phyloP scores from a whole-genome alignment of 2,329 filamentous ascomycete genomes.

The Paraphaeosphaeria sporulosa region DNA sequence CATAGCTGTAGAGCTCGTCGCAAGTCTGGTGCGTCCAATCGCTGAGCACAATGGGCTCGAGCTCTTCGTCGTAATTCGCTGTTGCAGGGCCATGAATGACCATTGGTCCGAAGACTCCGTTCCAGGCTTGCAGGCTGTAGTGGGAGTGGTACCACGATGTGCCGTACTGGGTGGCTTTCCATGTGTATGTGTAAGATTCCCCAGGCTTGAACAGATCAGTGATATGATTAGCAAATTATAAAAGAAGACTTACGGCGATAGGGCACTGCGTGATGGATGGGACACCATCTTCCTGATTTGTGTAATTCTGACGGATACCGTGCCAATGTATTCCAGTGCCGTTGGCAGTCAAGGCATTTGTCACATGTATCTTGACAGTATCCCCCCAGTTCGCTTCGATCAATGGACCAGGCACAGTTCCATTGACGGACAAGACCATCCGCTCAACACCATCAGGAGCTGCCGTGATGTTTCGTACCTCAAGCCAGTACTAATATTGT shows the following conservation, averaged over 20 bases:
- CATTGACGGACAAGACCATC: conserved; percentile 42
- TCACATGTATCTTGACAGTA: conserved; percentile 48
- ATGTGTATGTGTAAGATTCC: conserved; percentile 50
- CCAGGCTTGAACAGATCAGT: conserved; percentile 22
- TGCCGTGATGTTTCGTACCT: conserved; percentile 29
- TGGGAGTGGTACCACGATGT: conserved; percentile 68
- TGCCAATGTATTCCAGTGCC: conserved; percentile 69
- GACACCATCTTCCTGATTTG: conserved; percentile 60
- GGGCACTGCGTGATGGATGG: conserved; percentile 57
- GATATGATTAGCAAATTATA: neutral
- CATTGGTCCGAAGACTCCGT: conserved; percentile 42
- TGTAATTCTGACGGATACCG: conserved; percentile 59
- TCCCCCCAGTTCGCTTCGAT: conserved; percentile 47
- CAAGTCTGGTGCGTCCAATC: conserved; percentile 42
- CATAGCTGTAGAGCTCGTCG: conserved; percentile 27
- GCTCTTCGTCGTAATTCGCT: conserved; percentile 49
- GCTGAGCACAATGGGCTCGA: conserved; percentile 41
- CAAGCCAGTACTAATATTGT: conserved; percentile 51
- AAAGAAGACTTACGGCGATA: conserved; percentile 46
- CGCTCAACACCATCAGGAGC: conserved; percentile 61
- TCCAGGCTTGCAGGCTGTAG: conserved; percentile 60
- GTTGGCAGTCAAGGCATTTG: conserved; percentile 61
- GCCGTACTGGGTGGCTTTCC: conserved; percentile 63
- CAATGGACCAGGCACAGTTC: conserved; percentile 50
- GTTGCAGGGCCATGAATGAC: conserved; percentile 51